Percentiles rank a stretch among this genome's conserved stretches.
These are phyloP conservation scores for Podospora tetraspora DNA, from an alignment of 495 filamentous ascomycete species.

Conservation along the genomic window DNA sequence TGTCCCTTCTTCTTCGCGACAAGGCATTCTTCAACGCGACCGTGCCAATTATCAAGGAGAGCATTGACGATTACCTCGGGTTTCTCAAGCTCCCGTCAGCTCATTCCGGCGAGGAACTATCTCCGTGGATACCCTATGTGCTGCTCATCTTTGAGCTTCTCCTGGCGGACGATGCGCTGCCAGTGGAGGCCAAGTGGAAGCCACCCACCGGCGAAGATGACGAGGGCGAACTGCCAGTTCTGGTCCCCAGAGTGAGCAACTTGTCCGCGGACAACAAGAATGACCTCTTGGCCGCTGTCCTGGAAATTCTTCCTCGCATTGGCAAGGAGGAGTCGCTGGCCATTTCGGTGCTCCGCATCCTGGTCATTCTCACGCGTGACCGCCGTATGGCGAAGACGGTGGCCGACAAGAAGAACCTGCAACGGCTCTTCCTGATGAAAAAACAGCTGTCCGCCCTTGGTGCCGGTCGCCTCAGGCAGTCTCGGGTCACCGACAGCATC, in stretches of 20 bases:
- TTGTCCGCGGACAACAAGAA: slow-evolving; percentile 61
- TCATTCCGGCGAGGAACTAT: slow-evolving; percentile 62
- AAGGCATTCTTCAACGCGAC: slow-evolving; percentile 74
- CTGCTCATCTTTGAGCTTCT: slow-evolving; percentile 86
- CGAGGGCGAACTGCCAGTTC: slow-evolving; percentile 48
- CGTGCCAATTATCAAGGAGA: slow-evolving; percentile 69
- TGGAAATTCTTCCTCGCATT: slow-evolving; percentile 77
- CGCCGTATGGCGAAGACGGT: slow-evolving; percentile 68
- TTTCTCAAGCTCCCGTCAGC: slow-evolving; percentile 74
- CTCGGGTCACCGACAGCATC: slow-evolving; percentile 51
- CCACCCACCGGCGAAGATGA: slow-evolving; percentile 55
- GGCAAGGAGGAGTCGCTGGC: slow-evolving; percentile 83
- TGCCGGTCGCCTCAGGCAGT: slow-evolving; percentile 68
- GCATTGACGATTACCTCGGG: slow-evolving; percentile 64
- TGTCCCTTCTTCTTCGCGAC: slow-evolving; percentile 82
- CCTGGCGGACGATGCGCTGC: slow-evolving; percentile 79
- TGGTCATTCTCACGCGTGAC: slow-evolving; percentile 85
- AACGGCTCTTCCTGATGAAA: slow-evolving; percentile 87
- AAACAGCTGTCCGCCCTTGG: slow-evolving; percentile 78
- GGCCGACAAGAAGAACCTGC: slow-evolving; percentile 81
- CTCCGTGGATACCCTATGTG: slow-evolving; percentile 89
- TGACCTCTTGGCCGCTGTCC: slow-evolving; percentile 64
- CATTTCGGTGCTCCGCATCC: slow-evolving; percentile 71
- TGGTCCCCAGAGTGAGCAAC: slow-evolving; percentile 55
- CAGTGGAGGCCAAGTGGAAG: slow-evolving; percentile 67